phyloP scores from a whole-genome alignment of 495 filamentous ascomycete species.

The Penicillium lagena region DNA sequence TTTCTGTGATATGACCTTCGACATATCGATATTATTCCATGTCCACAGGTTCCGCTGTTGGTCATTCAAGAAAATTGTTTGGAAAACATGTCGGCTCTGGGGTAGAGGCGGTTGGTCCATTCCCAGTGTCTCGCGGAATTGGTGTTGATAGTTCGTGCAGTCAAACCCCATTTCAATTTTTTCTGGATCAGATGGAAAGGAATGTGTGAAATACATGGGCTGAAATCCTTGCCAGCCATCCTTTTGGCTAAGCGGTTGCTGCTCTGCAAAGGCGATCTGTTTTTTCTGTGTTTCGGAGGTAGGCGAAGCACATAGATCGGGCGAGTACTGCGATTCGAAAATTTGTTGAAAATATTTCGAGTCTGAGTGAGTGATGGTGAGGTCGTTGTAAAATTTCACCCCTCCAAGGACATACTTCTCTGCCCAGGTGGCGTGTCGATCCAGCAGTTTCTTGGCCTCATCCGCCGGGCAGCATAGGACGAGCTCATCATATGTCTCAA shows the following conservation, averaged over 20 bases:
- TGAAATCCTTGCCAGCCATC: slow-evolving; percentile 49
- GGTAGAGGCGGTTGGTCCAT: slow-evolving; percentile 32
- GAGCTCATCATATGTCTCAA: slow-evolving; percentile 61
- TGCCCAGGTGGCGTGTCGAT: slow-evolving; percentile 51
- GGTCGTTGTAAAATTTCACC: slow-evolving; percentile 74
- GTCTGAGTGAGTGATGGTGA: slow-evolving; percentile 79
- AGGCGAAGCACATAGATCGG: slow-evolving; percentile 42
- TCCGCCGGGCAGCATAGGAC: slow-evolving; percentile 67
- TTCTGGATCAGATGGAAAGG: slow-evolving; percentile 52
- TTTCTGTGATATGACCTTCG: slow-evolving; percentile 64
- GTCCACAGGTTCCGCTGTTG: slow-evolving; percentile 61
- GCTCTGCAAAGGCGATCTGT: slow-evolving; percentile 48
- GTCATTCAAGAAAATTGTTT: slow-evolving; percentile 78
- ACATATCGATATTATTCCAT: slow-evolving; percentile 59
- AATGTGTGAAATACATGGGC: slow-evolving; percentile 80
- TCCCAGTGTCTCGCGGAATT: slow-evolving; percentile 55
- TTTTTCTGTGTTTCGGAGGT: slow-evolving; percentile 40
- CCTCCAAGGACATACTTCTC: slow-evolving; percentile 65
- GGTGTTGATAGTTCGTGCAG: slow-evolving; percentile 77
- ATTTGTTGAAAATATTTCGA: slow-evolving; percentile 65
- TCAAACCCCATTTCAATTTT: slow-evolving; percentile 88
- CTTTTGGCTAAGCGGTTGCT: slow-evolving; percentile 22
- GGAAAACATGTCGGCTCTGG: slow-evolving; percentile 64
- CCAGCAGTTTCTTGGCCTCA: slow-evolving; percentile 61
- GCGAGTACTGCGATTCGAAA: slow-evolving; percentile 64